Percentiles rank a stretch among this genome's conserved stretches.
Conservation (phyloP, 306 rosid genomes). For the Rubus idaeus region DNA sequence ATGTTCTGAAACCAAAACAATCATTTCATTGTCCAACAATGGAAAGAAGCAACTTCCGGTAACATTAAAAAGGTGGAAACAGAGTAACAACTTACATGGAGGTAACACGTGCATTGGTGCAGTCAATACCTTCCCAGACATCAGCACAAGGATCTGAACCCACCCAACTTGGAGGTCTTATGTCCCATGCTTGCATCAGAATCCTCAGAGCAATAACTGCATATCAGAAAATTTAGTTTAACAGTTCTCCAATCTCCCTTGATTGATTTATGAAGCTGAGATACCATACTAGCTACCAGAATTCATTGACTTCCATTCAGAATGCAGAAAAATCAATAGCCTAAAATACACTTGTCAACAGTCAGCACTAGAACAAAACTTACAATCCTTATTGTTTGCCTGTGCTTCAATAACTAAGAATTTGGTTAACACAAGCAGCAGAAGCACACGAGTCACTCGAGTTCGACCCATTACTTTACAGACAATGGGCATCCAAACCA, state of each 20-base stretch:
- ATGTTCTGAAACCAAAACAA: conserved; percentile 17
- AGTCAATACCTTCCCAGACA: conserved; percentile 4
- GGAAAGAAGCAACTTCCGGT: not conserved
- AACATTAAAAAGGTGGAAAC: not conserved
- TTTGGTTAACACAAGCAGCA: not conserved
- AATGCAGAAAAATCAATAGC: not conserved
- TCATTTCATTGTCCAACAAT: not conserved
- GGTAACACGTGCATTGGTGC: not conserved
- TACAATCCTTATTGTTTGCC: not conserved
- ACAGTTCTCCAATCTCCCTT: not conserved
- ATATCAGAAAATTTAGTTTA: not conserved
- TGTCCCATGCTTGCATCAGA: conserved; percentile 7
- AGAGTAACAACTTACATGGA: not conserved
- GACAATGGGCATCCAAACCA: not conserved
- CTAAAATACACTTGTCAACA: not conserved
- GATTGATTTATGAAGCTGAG: not conserved
- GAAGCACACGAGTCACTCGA: not conserved
- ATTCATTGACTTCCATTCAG: not conserved
- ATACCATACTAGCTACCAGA: too few relatives aligned
- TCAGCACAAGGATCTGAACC: conserved; percentile 10
- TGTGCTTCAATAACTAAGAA: not conserved
- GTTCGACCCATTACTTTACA: not conserved
- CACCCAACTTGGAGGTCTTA: conserved; percentile 1
- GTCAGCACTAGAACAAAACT: not conserved
- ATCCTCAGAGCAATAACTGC: not conserved